Evolutionary conservation across 106 monocot species (phyloP), one percentile per base, ranked within the genome.

Genomic region (Dendrobium huoshanense): DNA sequence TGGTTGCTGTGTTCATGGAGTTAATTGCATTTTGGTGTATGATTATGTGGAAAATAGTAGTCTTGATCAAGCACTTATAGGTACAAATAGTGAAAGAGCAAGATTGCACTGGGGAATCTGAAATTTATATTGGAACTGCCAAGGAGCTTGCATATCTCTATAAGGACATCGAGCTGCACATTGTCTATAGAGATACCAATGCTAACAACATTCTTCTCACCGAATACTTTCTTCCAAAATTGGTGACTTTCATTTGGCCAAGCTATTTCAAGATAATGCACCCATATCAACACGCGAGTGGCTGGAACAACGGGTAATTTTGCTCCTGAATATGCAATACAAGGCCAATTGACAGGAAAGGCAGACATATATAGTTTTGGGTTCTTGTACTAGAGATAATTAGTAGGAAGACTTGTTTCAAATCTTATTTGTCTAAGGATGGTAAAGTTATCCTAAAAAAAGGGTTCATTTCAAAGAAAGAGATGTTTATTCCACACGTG

Each of bases 321-420:
- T 80, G 92, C 92, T 70, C 94, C 94, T 20, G 93, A 94, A 77
- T 94, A 94, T 84, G 91, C 89, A 17, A 75, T 84, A 68, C 87
- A 81, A 54, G 94, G 94, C 3, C 90, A 90, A 81, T 72, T 95
- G 68, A 95, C 94, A 20, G 92, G 87, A 77, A 95, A 92, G 78
- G 92, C 94, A 44, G 94, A 95, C 74, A 73, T 92, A 68, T 95
- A 95, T 75, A 95, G 94, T 77, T 95, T 95, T 80, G 94, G 94
- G 90, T 95, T 8, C 88, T 95, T 59, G 18, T 90, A 25, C 88
- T 95, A 19, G 94, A 95, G 79, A 84, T 95, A 80, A 51, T 92
- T 41, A 92, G 94, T 75, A 92, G 86, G 41, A 88, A 79, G 80
- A 95, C 88, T 78, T 77, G 18, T 68, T 85, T 90, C 75, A 84